phyloP scores from a whole-genome alignment of 176 grass and related monocot genomes.

The Puya raimondii region DNA sequence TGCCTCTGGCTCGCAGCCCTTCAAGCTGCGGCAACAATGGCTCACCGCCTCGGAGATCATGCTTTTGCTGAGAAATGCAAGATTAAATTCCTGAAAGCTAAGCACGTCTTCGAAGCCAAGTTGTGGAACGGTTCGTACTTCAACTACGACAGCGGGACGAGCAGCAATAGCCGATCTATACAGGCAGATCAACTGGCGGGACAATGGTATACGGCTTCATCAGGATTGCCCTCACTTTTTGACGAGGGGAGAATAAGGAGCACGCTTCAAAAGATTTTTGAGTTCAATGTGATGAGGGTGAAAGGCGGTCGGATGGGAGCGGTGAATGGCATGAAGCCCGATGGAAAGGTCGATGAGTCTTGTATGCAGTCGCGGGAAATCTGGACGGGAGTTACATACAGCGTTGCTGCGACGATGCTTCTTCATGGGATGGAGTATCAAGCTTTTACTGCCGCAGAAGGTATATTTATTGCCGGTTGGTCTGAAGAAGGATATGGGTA shows the following conservation, averaged over 20 bases:
- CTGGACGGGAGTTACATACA: slow-evolving; percentile 91
- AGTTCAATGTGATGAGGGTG: slow-evolving; percentile 97
- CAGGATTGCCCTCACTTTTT: slow-evolving; percentile 68
- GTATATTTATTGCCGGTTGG: slow-evolving; percentile 78
- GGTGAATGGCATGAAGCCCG: slow-evolving; percentile 81
- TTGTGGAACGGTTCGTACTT: slow-evolving; percentile 94
- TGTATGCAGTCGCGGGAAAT: slow-evolving; percentile 99
- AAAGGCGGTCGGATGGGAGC: slow-evolving; percentile 88
- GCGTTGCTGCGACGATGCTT: slow-evolving; percentile 81
- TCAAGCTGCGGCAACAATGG: slow-evolving; percentile 75
- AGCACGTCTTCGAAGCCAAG: slow-evolving; percentile 58
- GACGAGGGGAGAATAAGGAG: slow-evolving; percentile 66
- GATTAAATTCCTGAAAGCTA: slow-evolving; percentile 76
- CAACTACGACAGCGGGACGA: slow-evolving; percentile 84
- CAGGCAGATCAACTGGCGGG: slow-evolving; percentile 91
- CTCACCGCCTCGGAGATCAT: slow-evolving; percentile 57
- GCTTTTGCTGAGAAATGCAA: slow-evolving; percentile 75
- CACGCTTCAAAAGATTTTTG: slow-evolving; percentile 88
- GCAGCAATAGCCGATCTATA: slow-evolving; percentile 69
- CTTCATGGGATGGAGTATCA: slow-evolving; percentile 92
- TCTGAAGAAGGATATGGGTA: slow-evolving; percentile 94
- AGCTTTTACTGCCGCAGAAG: slow-evolving; percentile 80
- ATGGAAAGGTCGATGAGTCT: slow-evolving; percentile 89
- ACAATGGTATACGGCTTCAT: slow-evolving; percentile 81
- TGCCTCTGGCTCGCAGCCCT: slow-evolving; percentile 92